A percentile compares a stretch with the other conserved stretches of the same genome.
phyloP scores from a whole-genome alignment of 2,329 filamentous ascomycete genomes.

The Chalaropsis ovoidea region DNA sequence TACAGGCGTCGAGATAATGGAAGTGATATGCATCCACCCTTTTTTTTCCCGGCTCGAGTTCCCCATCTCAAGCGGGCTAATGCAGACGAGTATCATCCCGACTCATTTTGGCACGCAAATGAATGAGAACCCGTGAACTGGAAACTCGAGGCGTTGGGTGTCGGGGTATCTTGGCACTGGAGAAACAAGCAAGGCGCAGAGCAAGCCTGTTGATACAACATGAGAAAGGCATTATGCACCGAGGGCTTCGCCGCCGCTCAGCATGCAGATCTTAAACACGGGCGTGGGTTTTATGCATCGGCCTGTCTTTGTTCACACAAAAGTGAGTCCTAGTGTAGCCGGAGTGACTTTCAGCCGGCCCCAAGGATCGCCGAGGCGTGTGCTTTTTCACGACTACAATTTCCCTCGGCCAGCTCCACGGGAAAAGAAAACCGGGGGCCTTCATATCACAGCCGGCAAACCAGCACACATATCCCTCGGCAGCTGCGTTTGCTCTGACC shows the following conservation, averaged over 20 bases:
- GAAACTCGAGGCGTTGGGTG: not conserved
- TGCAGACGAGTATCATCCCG: not conserved
- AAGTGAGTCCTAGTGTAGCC: not conserved
- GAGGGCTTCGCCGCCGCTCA: not conserved
- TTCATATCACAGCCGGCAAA: too few species aligned
- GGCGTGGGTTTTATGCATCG: not conserved
- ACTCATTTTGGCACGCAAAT: not conserved
- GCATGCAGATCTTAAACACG: not conserved
- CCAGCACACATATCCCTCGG: too few species aligned
- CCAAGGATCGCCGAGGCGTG: not conserved
- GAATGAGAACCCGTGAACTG: not conserved
- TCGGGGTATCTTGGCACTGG: not conserved
- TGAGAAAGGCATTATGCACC: not conserved
- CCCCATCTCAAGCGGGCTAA: not conserved
- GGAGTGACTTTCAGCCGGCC: not conserved
- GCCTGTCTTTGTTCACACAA: not conserved
- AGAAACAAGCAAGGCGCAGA: not conserved
- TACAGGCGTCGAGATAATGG: not conserved
- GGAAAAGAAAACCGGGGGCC: too few species aligned
- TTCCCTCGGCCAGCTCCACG: too few species aligned
- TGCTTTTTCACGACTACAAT: too few species aligned
- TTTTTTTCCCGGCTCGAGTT: conserved; percentile 10
- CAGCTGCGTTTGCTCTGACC: too few species aligned
- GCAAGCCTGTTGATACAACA: not conserved
- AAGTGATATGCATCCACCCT: not conserved